These are phyloP conservation scores for Aspergillus proliferans DNA, from an alignment of 2,329 filamentous ascomycete genomes.

Conservation along the genomic window DNA sequence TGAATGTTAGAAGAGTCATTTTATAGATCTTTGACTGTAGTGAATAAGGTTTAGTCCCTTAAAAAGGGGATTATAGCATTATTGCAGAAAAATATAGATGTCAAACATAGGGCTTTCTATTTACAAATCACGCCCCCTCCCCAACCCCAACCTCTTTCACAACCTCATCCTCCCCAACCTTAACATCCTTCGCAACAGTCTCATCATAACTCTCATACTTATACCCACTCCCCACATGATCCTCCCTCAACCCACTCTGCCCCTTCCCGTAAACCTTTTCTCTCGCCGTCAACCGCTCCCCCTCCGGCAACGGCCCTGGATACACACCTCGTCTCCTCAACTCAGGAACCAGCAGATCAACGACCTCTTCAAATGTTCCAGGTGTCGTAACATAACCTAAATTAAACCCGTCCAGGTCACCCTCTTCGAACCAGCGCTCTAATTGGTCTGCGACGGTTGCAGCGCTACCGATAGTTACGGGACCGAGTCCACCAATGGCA, in stretches of 20 bases:
- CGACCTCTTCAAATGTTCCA: constrained; percentile 48
- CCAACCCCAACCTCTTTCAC: no score
- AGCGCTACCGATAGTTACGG: constrained; percentile 44
- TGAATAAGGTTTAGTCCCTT: no score
- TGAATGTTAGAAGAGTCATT: no score
- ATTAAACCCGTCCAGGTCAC: constrained; percentile 40
- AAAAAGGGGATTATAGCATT: no score
- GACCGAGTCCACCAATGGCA: constrained; percentile 45
- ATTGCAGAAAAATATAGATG: no score
- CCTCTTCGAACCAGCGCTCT: constrained; percentile 42
- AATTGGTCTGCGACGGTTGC: constrained; percentile 43
- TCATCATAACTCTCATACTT: constrained; percentile 59
- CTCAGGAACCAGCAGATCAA: constrained; percentile 46
- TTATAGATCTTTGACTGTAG: no score
- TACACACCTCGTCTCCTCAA: constrained; percentile 38
- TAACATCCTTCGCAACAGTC: constrained; percentile 24
- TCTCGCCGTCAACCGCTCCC: constrained; percentile 41
- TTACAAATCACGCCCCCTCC: no score
- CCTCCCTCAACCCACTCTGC: constrained; percentile 50
- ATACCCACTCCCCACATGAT: constrained; percentile 55
- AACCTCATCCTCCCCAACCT: no score
- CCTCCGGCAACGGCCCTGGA: constrained; percentile 26
- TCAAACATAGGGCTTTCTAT: no score
- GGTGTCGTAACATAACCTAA: constrained; percentile 46
- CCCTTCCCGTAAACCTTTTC: constrained; percentile 60